These are phyloP conservation scores for Mycotypha africana DNA, from an alignment of 371 early-diverging fungal species.

Conservation along the genomic window DNA sequence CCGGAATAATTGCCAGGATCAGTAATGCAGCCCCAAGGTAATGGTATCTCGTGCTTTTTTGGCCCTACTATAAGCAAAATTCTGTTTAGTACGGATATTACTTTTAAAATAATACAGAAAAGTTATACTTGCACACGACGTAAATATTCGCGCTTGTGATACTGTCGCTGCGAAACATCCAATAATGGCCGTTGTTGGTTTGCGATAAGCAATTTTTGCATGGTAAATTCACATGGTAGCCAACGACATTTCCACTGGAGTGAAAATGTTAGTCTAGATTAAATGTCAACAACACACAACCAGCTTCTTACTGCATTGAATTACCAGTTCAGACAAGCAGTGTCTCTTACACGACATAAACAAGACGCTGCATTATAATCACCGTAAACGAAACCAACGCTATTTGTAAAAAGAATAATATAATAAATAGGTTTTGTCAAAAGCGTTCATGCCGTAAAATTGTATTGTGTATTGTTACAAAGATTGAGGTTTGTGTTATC, in stretches of 20 bases:
- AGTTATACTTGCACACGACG: too few species aligned
- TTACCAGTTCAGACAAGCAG: conserved; percentile 35
- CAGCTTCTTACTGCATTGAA: background rate
- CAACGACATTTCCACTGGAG: conserved; percentile 36
- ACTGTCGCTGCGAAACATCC: conserved; percentile 38
- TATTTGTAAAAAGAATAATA: background rate
- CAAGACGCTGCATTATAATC: conserved; percentile 39
- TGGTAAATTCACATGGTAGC: conserved; percentile 41
- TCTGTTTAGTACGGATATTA: background rate
- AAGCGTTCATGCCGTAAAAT: too few species aligned
- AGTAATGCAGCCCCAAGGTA: conserved; percentile 37
- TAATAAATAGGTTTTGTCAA: background rate
- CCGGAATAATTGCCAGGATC: conserved; percentile 26
- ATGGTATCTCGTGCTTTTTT: too few species aligned
- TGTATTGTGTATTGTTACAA: too few species aligned
- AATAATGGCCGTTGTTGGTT: conserved; percentile 36
- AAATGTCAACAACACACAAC: too few species aligned
- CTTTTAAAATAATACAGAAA: background rate
- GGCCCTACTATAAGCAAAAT: too few species aligned
- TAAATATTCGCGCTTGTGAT: conserved; percentile 16
- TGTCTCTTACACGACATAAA: conserved; percentile 33
- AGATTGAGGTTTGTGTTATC: background rate
- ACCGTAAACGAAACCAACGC: conserved; percentile 30
- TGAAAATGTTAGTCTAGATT: background rate
- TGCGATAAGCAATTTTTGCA: conserved; percentile 33